Conservation (phyloP, 2,329 filamentous ascomycete species). For the Colletotrichum coccodes region DNA sequence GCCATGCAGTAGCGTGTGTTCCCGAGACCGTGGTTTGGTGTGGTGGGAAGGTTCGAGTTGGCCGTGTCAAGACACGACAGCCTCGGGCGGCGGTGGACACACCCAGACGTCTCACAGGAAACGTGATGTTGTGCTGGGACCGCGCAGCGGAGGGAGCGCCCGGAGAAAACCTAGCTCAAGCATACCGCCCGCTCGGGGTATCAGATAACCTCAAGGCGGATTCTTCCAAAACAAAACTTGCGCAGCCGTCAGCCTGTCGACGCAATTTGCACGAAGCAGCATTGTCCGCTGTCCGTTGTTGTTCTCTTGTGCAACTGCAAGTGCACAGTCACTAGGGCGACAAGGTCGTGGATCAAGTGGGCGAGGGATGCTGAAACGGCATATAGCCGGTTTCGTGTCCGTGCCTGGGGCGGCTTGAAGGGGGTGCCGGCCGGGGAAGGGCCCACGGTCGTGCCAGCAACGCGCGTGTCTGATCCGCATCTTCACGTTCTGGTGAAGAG, state of each 20-base stretch:
- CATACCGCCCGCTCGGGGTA: background rate
- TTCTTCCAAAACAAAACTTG: background rate
- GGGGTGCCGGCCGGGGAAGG: background rate
- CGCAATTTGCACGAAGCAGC: background rate
- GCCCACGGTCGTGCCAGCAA: slow-evolving; percentile 10
- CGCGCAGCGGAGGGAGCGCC: background rate
- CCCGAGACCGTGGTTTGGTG: slow-evolving; percentile 15
- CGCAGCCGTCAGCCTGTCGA: background rate
- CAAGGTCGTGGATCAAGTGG: slow-evolving; percentile 20
- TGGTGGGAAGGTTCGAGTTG: slow-evolving; percentile 8
- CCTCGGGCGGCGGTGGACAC: background rate
- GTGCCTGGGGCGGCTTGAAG: slow-evolving; percentile 5
- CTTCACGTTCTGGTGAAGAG: slow-evolving; percentile 14
- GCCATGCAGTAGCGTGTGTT: background rate
- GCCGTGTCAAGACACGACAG: background rate
- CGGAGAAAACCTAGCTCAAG: background rate
- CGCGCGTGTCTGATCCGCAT: slow-evolving; percentile 25
- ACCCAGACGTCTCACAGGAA: background rate
- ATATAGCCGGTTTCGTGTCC: slow-evolving; percentile 30
- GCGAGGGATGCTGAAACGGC: slow-evolving; percentile 25
- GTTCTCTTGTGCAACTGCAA: background rate
- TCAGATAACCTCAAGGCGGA: background rate
- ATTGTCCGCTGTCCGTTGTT: background rate
- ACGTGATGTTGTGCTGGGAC: background rate
- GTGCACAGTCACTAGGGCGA: slow-evolving; percentile 17